Evolutionary conservation across 225 moss, liverwort and hornwort species (phyloP).

Genomic region (Ulota crispa): DNA sequence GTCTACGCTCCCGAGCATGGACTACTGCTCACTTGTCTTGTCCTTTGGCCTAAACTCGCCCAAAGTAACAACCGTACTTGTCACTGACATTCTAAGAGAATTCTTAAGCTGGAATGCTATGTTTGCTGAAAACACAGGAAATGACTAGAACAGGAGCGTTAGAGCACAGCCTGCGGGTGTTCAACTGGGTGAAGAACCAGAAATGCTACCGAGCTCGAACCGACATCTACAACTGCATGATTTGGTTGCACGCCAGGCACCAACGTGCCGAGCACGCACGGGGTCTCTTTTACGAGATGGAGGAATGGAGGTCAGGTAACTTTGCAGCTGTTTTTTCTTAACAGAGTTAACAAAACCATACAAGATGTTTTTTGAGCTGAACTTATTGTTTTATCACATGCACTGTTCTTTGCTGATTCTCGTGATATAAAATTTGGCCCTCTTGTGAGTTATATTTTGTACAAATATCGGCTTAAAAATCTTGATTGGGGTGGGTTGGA

Average conservation of each 20-base stretch:
- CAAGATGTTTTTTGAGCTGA: too few species aligned
- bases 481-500: slow-evolving; percentile 25
- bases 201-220: slow-evolving; percentile 86
- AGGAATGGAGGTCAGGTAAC: slow-evolving; percentile 92
- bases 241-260: slow-evolving; percentile 91
- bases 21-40: too few species aligned
- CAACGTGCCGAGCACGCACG: slow-evolving; percentile 80
- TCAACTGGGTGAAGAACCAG: slow-evolving; percentile 96
- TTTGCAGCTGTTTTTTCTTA: background rate
- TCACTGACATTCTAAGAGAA: too few species aligned
- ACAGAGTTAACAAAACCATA: too few species aligned
- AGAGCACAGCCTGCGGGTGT: slow-evolving; percentile 73
- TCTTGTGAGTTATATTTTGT: background rate
- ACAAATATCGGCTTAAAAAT: background rate
- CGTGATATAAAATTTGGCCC: background rate
- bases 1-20: too few species aligned
- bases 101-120: too few species aligned
- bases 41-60: too few species aligned
- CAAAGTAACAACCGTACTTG: too few species aligned
- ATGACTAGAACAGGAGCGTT: slow-evolving; percentile 80
- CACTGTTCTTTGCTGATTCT: background rate
- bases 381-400: background rate
- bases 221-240: slow-evolving; percentile 91
- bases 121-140: slow-evolving; percentile 40
- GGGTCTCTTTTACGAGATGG: slow-evolving; percentile 85